Percentiles rank a stretch among this genome's conserved stretches.
phyloP scores from a whole-genome alignment of 108 stramenopile species.

The Nannochloropsis salina region DNA sequence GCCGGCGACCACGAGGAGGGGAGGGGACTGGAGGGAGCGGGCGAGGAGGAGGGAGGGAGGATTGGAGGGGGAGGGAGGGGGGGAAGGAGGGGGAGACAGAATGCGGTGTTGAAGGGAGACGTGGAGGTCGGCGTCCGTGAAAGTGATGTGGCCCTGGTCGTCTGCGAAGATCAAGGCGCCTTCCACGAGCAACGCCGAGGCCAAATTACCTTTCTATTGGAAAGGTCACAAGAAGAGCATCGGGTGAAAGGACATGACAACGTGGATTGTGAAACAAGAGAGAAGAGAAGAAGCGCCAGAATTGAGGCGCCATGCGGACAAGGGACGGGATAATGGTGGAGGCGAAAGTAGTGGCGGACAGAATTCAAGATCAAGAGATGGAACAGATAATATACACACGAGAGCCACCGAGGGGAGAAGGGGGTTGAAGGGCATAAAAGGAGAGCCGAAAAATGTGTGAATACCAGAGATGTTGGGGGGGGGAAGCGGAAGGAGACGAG shows the following conservation, averaged over 20 bases:
- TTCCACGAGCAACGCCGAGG: not conserved
- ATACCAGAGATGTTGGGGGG: not conserved
- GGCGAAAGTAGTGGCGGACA: no score
- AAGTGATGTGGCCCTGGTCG: conserved; percentile 19
- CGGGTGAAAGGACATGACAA: no score
- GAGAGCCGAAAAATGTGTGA: no score
- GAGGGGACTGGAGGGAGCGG: conserved; percentile 10
- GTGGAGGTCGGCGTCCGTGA: conserved; percentile 13
- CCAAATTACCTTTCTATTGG: not conserved
- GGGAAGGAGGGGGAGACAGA: not conserved
- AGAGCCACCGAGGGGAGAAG: no score
- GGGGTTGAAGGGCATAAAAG: no score
- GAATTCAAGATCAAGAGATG: no score
- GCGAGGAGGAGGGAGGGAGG: not conserved
- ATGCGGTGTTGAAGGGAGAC: conserved; percentile 17
- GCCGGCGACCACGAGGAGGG: not conserved
- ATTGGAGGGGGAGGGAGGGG: not conserved
- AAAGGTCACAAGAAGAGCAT: no score
- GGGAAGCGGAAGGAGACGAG: not conserved
- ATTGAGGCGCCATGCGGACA: no score
- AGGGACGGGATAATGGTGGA: no score
- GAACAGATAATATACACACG: no score
- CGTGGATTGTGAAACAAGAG: no score
- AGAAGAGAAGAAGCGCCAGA: no score
- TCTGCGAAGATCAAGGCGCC: not conserved